Percentiles rank a stretch among this genome's conserved stretches.
phyloP scores from a whole-genome alignment of 306 rosid genomes.

The Dalbergia cochinchinensis region DNA sequence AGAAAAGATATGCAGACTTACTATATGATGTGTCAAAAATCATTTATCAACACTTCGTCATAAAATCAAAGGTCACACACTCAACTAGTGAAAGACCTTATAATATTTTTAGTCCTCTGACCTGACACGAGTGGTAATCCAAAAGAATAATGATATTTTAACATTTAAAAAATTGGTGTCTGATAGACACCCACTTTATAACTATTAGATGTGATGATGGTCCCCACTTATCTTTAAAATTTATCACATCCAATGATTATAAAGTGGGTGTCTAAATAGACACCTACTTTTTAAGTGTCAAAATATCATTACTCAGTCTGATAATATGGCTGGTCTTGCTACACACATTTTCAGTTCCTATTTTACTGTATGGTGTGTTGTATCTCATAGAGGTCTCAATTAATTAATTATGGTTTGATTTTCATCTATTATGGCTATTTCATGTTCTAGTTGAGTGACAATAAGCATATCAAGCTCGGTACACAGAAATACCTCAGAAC shows the following conservation, averaged over 20 bases:
- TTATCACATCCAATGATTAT: too few species aligned
- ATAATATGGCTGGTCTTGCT: not conserved
- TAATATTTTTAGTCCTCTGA: not conserved
- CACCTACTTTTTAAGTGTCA: too few species aligned
- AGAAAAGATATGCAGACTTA: not conserved
- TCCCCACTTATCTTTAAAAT: too few species aligned
- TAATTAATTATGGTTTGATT: not conserved
- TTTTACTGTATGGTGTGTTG: not conserved
- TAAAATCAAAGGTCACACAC: not conserved
- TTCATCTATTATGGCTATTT: not conserved
- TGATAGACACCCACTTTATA: too few species aligned
- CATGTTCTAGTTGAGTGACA: not conserved
- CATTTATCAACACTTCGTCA: not conserved
- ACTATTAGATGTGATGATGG: too few species aligned
- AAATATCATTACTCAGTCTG: too few species aligned
- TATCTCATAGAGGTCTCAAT: not conserved
- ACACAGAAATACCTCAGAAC: not conserved
- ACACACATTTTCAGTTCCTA: not conserved
- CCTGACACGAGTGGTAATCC: not conserved
- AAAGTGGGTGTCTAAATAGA: too few species aligned
- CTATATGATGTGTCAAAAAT: not conserved
- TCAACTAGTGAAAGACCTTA: not conserved
- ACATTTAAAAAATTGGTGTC: too few species aligned
- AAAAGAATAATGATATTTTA: too few species aligned
- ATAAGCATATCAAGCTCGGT: not conserved